These are phyloP conservation scores for Ophiocordyceps camponoti-rufipedis DNA, from an alignment of 2,329 filamentous ascomycete species.

Conservation along the genomic window DNA sequence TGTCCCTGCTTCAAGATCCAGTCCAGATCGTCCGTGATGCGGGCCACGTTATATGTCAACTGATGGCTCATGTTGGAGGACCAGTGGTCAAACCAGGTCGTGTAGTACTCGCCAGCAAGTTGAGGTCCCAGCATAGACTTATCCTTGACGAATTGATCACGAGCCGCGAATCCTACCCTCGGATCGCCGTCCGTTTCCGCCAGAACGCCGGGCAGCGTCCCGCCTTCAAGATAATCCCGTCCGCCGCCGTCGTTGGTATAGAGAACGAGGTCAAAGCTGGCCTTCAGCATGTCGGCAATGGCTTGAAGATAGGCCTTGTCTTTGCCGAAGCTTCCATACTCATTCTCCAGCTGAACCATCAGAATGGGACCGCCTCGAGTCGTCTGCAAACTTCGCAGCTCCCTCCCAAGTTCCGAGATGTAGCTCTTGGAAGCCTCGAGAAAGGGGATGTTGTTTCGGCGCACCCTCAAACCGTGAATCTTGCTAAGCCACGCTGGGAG, in stretches of 20 bases:
- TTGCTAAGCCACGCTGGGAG: constrained; percentile 25
- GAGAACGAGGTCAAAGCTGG: constrained; percentile 21
- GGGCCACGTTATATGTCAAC: constrained; percentile 5
- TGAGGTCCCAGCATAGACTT: constrained; percentile 22
- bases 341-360: constrained; percentile 32
- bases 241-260: constrained; percentile 31
- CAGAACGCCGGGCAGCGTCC: constrained; percentile 23
- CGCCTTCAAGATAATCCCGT: constrained; percentile 22
- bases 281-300: constrained; percentile 21
- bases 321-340: constrained; percentile 28
- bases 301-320: constrained; percentile 24
- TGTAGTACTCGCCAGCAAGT: constrained; percentile 22
- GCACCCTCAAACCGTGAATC: constrained; percentile 20
- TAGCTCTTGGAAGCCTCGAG: constrained; percentile 18
- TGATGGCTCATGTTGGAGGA: constrained; percentile 17
- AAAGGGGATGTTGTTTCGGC: constrained; percentile 21
- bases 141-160: constrained; percentile 23
- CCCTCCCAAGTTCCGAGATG: constrained; percentile 9
- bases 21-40: constrained; percentile 5
- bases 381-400: constrained; percentile 17
- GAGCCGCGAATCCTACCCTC: constrained; percentile 8
- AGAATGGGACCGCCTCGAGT: constrained; percentile 25
- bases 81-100: constrained; percentile 3
- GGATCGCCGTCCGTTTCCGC: constrained; percentile 27
- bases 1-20: constrained; percentile 8